Conservation (phyloP, 78 protist species). For the slime mould (Dictyostelium discoideum) region dicty_2.7 NC_007089.4:6085001-6085500, state of each 20-base stretch:
- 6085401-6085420: not conserved
- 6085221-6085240: not conserved
- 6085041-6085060: not conserved
- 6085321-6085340: conserved; percentile 34
- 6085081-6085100: not conserved
- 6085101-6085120: not conserved
- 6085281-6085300: conserved; percentile 22
- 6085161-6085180: too few species aligned
- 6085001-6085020: conserved; percentile 1
- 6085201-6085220: not conserved
- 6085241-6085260: not conserved
- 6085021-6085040: not conserved
- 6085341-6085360: conserved; percentile 46
- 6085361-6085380: not conserved
- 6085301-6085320: not conserved
- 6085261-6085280: not conserved
- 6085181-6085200: not conserved
- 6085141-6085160: not conserved
- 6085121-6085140: too few species aligned
- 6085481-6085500: not conserved
- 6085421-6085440: not conserved
- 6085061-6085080: not conserved
- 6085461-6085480: not conserved
- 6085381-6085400: not conserved
- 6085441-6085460: not conserved